phyloP scores from a whole-genome alignment of 768 basidiomycete genomes.

The Lactarius quietus region DNA sequence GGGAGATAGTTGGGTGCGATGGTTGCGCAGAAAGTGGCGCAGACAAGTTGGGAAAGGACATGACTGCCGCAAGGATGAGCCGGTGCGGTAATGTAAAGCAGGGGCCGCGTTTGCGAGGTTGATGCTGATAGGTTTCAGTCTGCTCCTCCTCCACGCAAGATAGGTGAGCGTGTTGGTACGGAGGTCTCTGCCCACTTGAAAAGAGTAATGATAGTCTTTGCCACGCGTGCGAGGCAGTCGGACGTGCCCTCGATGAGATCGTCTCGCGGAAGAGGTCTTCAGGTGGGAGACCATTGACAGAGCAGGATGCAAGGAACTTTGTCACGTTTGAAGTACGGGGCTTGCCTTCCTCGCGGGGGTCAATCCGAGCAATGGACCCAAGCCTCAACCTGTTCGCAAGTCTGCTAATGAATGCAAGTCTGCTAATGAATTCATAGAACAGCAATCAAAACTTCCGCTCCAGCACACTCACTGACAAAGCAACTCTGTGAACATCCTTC shows the following conservation, averaged over 20 bases:
- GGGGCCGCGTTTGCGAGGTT: too few species aligned
- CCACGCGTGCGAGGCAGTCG: too few species aligned
- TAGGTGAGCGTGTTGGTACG: slow-evolving; percentile 42
- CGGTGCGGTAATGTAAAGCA: too few species aligned
- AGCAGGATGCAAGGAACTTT: slow-evolving; percentile 74
- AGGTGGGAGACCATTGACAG: too few species aligned
- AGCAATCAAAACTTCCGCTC: too few species aligned
- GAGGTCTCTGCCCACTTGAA: slow-evolving; percentile 60
- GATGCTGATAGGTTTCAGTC: too few species aligned
- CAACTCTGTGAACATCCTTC: slow-evolving; percentile 67
- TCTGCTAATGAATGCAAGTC: too few species aligned
- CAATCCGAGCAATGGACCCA: too few species aligned
- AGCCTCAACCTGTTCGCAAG: slow-evolving; percentile 76
- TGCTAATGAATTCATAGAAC: slow-evolving; percentile 33
- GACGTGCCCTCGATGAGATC: too few species aligned
- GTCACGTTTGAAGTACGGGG: slow-evolving; percentile 67
- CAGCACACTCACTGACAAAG: slow-evolving; percentile 71
- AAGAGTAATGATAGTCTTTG: too few species aligned
- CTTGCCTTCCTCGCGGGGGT: slow-evolving; percentile 63
- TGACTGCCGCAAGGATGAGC: too few species aligned
- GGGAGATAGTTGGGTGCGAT: not conserved
- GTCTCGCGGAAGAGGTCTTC: too few species aligned
- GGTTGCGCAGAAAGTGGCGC: slow-evolving; percentile 22
- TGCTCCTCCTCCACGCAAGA: slow-evolving; percentile 40
- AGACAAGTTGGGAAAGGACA: slow-evolving; percentile 63